Percentiles rank a stretch among this genome's conserved stretches.
These are phyloP conservation scores for Kwoniella sp. DNA, from an alignment of 768 basidiomycete genomes.

Conservation along the genomic window DNA sequence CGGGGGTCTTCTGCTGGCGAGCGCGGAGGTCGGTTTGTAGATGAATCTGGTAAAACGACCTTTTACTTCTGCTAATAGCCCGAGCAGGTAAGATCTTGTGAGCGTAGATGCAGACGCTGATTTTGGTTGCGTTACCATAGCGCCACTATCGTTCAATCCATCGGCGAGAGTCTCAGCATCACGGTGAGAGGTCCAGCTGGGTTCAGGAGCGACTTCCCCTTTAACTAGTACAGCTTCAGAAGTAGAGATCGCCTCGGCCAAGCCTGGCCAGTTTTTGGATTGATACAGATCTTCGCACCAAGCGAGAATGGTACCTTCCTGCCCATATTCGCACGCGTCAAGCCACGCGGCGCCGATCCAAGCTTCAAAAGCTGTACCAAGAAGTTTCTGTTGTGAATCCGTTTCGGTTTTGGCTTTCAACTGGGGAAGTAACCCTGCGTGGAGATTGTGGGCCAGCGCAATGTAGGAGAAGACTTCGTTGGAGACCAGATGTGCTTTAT, in stretches of 20 bases:
- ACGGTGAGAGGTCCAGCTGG: too few species aligned
- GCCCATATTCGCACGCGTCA: conserved; percentile 2
- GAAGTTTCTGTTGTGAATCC: background rate
- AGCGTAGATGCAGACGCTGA: too few species aligned
- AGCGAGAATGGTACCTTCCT: conserved; percentile 1
- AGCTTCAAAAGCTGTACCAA: conserved; percentile 11
- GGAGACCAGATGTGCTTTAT: background rate
- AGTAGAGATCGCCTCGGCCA: background rate
- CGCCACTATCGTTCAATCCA: too few species aligned
- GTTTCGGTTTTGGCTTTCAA: background rate
- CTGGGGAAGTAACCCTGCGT: background rate
- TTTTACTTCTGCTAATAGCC: background rate
- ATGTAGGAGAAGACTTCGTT: conserved; percentile 3
- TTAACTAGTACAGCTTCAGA: background rate
- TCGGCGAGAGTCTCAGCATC: too few species aligned
- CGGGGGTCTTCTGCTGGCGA: too few species aligned
- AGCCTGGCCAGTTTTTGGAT: background rate
- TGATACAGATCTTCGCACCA: conserved; percentile 1
- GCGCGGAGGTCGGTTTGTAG: too few species aligned
- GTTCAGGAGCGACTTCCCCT: too few species aligned
- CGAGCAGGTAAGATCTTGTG: too few species aligned
- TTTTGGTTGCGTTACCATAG: too few species aligned
- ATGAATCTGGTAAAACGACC: background rate
- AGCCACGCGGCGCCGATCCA: conserved; percentile 11
- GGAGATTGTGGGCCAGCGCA: conserved; percentile 7